Conservation (phyloP, 2,329 filamentous ascomycete genomes). For the Penicillium hesseltinei region DNA sequence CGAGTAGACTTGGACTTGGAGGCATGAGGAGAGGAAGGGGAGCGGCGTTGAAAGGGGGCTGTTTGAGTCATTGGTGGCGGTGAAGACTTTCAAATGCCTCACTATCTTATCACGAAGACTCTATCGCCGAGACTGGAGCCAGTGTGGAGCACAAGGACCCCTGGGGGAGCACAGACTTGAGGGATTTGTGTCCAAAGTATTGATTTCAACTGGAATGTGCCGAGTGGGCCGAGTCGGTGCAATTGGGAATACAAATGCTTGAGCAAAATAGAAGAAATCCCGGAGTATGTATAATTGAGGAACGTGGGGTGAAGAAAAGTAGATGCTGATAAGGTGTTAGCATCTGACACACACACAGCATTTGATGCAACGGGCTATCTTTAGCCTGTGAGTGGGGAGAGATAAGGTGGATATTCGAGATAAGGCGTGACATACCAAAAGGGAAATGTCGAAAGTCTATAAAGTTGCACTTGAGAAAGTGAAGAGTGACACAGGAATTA, state of each 20-base stretch:
- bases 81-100: constrained; percentile 32
- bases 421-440: constrained; percentile 20
- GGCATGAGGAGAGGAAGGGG: constrained; percentile 32
- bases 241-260: neutral
- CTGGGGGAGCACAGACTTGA: constrained; percentile 28
- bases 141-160: constrained; percentile 31
- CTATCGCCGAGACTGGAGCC: constrained; percentile 15
- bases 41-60: constrained; percentile 32
- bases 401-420: constrained; percentile 22
- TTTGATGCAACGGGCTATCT: constrained; percentile 20
- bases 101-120: constrained; percentile 20
- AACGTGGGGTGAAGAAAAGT: neutral
- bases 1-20: constrained; percentile 33
- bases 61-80: constrained; percentile 39
- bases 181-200: constrained; percentile 27
- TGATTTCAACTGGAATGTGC: constrained; percentile 3
- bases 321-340: constrained; percentile 18
- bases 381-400: constrained; percentile 23
- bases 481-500: neutral
- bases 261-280: neutral
- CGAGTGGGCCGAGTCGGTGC: constrained; percentile 2
- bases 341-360: neutral
- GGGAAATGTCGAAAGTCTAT: neutral
- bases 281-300: constrained; percentile 4
- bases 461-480: neutral